Base-by-base conservation (phyloP, 352 stramenopile genomes). In the Pythium chondricola region DNA sequence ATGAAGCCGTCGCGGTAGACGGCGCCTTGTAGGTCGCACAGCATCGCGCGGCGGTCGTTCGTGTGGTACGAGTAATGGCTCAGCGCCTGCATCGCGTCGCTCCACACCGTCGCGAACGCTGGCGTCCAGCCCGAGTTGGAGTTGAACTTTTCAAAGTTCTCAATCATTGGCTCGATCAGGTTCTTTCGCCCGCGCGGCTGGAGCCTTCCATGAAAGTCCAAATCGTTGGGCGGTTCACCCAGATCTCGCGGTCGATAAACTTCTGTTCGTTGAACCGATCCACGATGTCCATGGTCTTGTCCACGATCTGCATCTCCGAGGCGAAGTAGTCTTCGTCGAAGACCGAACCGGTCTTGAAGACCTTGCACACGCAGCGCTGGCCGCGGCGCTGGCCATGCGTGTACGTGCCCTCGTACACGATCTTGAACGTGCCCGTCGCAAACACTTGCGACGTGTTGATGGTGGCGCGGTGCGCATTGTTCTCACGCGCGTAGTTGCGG, bases 81-180 rank as follows among this genome's bases (percentile, higher is more conserved):
- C 13, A 78, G 48, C 16, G 64, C 68, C 56, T 75, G 68, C 56
- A 72, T 69, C 6, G 53, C 51, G 22, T 49, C 18, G 18, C 49
- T 52, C 42, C 51, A 30, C 47, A 55, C 65, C 2, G 52, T 58
- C 24, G 45, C 40, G 47, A 40, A 14, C 21, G 47, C 37, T 11
- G 47, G 37, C 7, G 36, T 50, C 66, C 43, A 50, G 17, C 65
- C 65, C 45, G 46, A 57, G 41, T 80, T 80, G 7, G 45, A 68
- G 36, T 80, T 80, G 59, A 80, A 72, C 44, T 80, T 80, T 58
- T 74, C 40, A 41, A 68, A 80, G 31, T 69, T 58, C 3, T 62
- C 21, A 22, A 71, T 74, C 46, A 64, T 70, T 43, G 65, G 61
- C 33, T 72, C 65, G 10, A 67, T 33, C 13, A 74, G 40, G 16